Percentiles rank a stretch among this genome's conserved stretches.
Evolutionary conservation across 768 basidiomycete species (phyloP).

Genomic region (Rhizopogon salebrosus): DNA sequence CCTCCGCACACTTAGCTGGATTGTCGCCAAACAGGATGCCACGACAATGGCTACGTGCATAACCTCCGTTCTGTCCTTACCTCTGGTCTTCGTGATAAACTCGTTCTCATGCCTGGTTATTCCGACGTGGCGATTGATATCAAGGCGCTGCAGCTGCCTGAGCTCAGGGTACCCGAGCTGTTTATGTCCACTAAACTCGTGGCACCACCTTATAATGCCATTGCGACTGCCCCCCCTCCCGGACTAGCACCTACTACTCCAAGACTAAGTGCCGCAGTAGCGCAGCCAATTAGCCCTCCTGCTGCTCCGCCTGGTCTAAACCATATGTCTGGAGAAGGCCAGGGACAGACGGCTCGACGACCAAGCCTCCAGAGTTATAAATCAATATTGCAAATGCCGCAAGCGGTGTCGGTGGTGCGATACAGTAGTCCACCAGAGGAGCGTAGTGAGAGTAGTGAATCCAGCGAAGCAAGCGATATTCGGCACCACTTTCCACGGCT

Average conservation of each 20-base stretch:
- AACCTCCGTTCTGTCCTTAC: constrained; percentile 60
- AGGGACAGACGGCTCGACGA: constrained; percentile 10
- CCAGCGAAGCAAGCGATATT: constrained; percentile 41
- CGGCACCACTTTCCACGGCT: constrained; percentile 19
- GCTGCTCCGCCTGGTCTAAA: constrained; percentile 1
- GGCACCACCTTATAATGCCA: constrained; percentile 19
- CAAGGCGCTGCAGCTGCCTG: constrained; percentile 49
- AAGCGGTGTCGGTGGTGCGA: constrained; percentile 23
- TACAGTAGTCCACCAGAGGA: constrained; percentile 35
- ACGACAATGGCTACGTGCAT: constrained; percentile 69
- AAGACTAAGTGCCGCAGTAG: constrained; percentile 8
- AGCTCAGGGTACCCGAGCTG: constrained; percentile 48
- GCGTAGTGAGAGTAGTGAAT: constrained; percentile 36
- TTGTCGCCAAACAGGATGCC: constrained; percentile 43
- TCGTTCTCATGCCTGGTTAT: constrained; percentile 62
- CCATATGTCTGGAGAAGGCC: constrained; percentile 8
- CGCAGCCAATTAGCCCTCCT: neutral
- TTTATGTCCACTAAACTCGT: constrained; percentile 56
- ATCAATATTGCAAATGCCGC: constrained; percentile 25
- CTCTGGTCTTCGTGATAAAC: constrained; percentile 57
- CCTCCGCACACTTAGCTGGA: neutral
- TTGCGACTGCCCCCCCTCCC: constrained; percentile 20
- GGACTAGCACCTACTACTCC: constrained; percentile 14
- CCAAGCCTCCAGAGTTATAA: constrained; percentile 37
- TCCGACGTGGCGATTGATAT: constrained; percentile 56